Base-by-base conservation (phyloP, 148 eudicot species). In the Persicaria maculosa region DNA sequence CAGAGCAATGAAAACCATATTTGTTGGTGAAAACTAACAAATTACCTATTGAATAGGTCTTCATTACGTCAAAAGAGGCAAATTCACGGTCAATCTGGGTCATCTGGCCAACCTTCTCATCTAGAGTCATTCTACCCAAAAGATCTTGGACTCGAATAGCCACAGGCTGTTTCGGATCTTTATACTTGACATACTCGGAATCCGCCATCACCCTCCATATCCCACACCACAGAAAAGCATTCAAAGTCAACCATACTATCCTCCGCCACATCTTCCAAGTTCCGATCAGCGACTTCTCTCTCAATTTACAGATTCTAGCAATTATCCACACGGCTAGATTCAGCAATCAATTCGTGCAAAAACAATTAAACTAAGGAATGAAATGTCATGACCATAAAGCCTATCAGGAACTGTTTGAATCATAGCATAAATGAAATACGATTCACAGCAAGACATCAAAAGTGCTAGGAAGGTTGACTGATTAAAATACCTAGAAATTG, bases 21-120 rank as follows among this genome's bases (percentile, higher is more conserved):
- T 50, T 12, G 55, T 50, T 50, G 55, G 55, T 50, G 55, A 50
- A 11, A 50, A 50, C 16, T 2, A 50, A 50, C 16, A 19, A 61
- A 61, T 46, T 70, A 70, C 73, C 73, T 17, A 70, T 70, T 70
- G 73, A 70, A 47, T 70, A 48, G 53, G 36, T 70, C 73, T 70
- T 70, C 73, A 70, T 70, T 17, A 70, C 73, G 7, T 70, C 36
- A 1, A 17, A 17, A 70, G n/a, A 45, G 52, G 73, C 73, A 9
- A 47, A 31, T 19, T 70, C 73, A 5, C 73, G 50, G 46, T 70
- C 73, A 48, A 70, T 70, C 73, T 70, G 73, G 14, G 73, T 70
- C 73, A 70, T 70, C 53, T 70, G 73, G 54, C 73, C 73, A 47
- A 70, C 47, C 73, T 70, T 70, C 36, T 70, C 73, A n/a, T 70